Evolutionary conservation across 2,329 filamentous ascomycete species (phyloP).

Genomic region (Xylariaceae sp.): DNA sequence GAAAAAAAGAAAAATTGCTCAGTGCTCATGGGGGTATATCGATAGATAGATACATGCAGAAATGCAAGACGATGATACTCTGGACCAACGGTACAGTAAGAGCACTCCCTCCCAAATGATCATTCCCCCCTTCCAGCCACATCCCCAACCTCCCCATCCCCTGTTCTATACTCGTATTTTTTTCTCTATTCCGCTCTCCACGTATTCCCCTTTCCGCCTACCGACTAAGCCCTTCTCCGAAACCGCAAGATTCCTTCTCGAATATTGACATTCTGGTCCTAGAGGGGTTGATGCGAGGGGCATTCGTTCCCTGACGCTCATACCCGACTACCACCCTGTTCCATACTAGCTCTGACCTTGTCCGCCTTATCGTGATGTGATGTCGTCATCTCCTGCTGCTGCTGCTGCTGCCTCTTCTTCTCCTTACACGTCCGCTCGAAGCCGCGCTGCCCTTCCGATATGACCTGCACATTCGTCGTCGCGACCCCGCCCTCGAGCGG

Average conservation of each 20-base stretch:
- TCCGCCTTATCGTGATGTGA: conserved; percentile 2
- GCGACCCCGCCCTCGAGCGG: background rate
- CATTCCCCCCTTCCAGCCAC: background rate
- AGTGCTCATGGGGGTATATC: background rate
- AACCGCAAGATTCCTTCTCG: background rate
- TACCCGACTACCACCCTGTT: conserved; percentile 4
- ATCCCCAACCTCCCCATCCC: background rate
- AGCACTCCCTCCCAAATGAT: background rate
- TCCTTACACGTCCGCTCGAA: conserved; percentile 20
- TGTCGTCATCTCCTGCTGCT: conserved; percentile 12
- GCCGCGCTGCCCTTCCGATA: conserved; percentile 27
- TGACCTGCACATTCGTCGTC: conserved; percentile 21
- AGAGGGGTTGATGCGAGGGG: no score
- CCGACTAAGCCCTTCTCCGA: background rate
- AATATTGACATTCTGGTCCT: background rate
- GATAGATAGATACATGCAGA: background rate
- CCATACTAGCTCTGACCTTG: background rate
- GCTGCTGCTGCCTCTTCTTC: background rate
- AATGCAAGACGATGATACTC: background rate
- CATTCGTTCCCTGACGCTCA: background rate
- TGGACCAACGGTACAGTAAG: background rate
- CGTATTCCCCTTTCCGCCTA: background rate
- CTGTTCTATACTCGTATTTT: background rate
- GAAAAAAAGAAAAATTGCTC: background rate
- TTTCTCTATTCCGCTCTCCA: background rate